Conservation (phyloP, 768 basidiomycete genomes). For the Rossbeevera mucosa region DNA sequence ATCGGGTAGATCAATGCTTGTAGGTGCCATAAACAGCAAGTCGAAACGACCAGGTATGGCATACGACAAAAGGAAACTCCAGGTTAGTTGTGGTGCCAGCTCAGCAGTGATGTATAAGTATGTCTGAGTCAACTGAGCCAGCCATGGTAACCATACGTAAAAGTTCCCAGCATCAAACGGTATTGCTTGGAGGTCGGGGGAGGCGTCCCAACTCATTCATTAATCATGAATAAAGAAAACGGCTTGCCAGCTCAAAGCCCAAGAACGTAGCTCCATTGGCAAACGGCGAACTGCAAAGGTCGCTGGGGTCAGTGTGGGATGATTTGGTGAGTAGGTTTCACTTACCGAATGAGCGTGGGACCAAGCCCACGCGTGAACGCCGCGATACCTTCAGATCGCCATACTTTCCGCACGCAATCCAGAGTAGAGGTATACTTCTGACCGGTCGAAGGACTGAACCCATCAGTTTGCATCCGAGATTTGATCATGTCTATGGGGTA, state of each 20-base stretch:
- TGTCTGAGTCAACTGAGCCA: not conserved
- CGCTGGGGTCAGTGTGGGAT: not conserved
- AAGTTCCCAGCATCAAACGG: not conserved
- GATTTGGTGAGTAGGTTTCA: constrained; percentile 11
- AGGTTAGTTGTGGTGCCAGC: not conserved
- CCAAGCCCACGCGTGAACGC: constrained; percentile 91
- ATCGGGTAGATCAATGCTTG: not conserved
- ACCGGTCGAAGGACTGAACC: constrained; percentile 66
- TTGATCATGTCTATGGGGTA: constrained; percentile 98
- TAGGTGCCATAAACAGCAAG: not conserved
- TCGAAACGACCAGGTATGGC: not conserved
- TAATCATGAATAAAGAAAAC: constrained; percentile 47
- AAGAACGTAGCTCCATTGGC: constrained; percentile 97
- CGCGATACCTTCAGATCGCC: constrained; percentile 73
- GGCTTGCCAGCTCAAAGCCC: constrained; percentile 89
- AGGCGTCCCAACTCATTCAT: not conserved
- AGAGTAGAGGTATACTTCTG: constrained; percentile 80
- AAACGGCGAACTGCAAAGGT: not conserved
- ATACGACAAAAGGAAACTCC: not conserved
- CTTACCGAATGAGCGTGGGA: constrained; percentile 86
- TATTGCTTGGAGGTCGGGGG: not conserved
- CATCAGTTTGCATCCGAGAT: constrained; percentile 94
- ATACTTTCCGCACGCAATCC: constrained; percentile 80
- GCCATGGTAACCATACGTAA: not conserved
- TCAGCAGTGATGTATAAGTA: constrained; percentile 3